Conservation (phyloP, 441 rosid species). For the Populus hybrid region DNA sequence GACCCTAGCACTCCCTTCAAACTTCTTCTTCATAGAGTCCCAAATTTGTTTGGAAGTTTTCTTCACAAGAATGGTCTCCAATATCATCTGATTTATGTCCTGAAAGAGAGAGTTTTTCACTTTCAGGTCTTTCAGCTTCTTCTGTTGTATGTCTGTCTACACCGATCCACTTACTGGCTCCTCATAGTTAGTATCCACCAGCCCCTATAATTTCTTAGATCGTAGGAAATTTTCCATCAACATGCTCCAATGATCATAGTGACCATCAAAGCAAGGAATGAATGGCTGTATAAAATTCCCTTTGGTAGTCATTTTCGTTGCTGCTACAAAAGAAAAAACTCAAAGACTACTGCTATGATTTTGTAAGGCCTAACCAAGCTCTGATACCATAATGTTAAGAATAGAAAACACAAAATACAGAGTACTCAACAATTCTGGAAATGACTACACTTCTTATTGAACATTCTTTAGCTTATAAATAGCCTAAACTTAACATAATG, state of each 20-base stretch:
- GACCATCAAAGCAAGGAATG: constrained; percentile 12
- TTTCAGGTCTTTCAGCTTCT: neutral
- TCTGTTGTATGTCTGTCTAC: neutral
- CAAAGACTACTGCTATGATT: neutral
- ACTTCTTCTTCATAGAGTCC: constrained; percentile 2
- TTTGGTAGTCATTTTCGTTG: neutral
- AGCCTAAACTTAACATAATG: no score
- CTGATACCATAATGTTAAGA: no score
- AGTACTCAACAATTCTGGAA: no score
- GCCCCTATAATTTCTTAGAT: neutral
- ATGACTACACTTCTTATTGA: no score
- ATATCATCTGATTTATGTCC: neutral
- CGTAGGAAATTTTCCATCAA: constrained; percentile 6
- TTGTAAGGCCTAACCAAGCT: no score
- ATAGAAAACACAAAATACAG: no score
- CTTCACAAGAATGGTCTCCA: neutral
- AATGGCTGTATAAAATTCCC: neutral
- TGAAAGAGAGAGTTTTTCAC: neutral
- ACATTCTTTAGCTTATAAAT: no score
- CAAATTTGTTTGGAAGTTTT: neutral
- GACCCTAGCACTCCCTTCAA: neutral
- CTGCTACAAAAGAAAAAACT: no score
- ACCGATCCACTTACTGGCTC: neutral
- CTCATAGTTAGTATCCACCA: neutral
- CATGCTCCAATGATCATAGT: neutral